These are phyloP conservation scores for Oldenlandia corymbosa DNA, from an alignment of 257 asterid species.

Conservation along the genomic window DNA sequence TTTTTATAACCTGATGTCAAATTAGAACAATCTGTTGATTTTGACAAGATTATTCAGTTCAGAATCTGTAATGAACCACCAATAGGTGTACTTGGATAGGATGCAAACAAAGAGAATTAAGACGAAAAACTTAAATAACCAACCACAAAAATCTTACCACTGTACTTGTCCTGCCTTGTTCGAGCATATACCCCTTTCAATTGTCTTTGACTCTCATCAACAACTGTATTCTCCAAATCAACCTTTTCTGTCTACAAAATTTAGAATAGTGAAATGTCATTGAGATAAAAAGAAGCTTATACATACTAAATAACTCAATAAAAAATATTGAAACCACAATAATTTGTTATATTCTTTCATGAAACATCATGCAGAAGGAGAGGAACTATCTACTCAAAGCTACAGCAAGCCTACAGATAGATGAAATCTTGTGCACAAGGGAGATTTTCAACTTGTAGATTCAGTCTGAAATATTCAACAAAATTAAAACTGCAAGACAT, in stretches of 20 bases:
- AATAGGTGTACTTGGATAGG: too few relatives aligned
- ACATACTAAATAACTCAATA: too few relatives aligned
- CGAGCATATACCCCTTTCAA: conserved; percentile 52
- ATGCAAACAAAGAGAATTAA: background rate
- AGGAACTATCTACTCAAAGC: background rate
- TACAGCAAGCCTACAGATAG: background rate
- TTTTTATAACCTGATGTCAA: too few relatives aligned
- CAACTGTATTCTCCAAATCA: conserved; percentile 93
- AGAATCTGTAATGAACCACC: too few relatives aligned
- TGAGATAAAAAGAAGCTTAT: conserved; percentile 21
- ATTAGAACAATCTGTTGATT: too few relatives aligned
- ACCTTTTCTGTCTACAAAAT: conserved; percentile 88
- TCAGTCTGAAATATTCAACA: background rate
- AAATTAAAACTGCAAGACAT: background rate
- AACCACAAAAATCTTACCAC: conserved; percentile 47
- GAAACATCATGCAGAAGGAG: background rate
- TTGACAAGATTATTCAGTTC: too few relatives aligned
- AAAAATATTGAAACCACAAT: background rate
- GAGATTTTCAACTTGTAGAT: background rate
- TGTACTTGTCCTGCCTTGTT: conserved; percentile 78
- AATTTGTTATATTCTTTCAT: too few relatives aligned
- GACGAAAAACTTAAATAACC: background rate
- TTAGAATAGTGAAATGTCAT: conserved; percentile 17
- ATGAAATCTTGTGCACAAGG: background rate
- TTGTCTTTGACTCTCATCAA: conserved; percentile 95